phyloP scores from a whole-genome alignment of 2,329 filamentous ascomycete species.

The Xylaria sp. region DNA sequence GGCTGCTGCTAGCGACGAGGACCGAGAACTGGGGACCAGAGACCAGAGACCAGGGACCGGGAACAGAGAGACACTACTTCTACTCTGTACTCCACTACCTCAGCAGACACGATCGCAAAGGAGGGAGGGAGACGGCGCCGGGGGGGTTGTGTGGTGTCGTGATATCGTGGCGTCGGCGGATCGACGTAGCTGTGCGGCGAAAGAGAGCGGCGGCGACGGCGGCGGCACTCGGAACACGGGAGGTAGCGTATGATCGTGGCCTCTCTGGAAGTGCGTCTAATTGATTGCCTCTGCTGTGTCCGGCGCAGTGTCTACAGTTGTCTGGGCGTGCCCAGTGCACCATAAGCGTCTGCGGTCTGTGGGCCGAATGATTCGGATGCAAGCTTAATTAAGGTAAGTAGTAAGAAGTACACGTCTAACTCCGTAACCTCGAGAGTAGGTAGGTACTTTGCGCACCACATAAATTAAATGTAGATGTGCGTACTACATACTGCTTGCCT shows the following conservation, averaged over 20 bases:
- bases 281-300: neutral
- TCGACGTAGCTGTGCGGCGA: conserved; percentile 1
- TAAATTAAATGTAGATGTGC: neutral
- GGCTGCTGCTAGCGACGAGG: conserved; percentile 27
- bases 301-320: neutral
- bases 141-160: neutral
- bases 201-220: neutral
- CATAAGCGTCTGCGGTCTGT: neutral
- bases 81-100: neutral
- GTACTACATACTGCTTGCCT: neutral
- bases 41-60: neutral
- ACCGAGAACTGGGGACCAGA: conserved; percentile 7
- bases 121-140: neutral
- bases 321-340: neutral
- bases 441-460: conserved; percentile 8
- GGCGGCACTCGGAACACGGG: neutral
- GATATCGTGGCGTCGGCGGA: neutral
- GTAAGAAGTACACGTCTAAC: neutral
- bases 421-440: neutral
- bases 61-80: no score
- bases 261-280: neutral
- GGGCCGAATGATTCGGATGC: conserved; percentile 11
- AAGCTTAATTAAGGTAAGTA: neutral
- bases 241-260: neutral
- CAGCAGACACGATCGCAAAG: conserved; percentile 12